Percentiles rank a stretch among this genome's conserved stretches.
These are phyloP conservation scores for Alnus rubra DNA, from an alignment of 306 rosid genomes.

Conservation along the genomic window DNA sequence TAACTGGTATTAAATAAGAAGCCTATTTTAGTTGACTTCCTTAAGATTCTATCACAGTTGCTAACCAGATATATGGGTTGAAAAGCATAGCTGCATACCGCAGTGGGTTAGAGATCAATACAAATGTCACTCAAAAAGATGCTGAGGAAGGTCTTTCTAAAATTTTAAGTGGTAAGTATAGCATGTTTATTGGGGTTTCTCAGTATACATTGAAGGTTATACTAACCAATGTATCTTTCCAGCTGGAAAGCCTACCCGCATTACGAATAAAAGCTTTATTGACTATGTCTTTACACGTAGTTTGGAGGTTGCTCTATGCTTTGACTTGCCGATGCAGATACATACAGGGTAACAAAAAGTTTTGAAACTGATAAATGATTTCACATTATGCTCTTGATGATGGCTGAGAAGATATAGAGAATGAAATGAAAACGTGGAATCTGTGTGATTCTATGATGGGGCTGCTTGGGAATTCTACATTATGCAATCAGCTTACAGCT, in stretches of 20 bases:
- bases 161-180: conserved; percentile 51
- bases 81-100: conserved; percentile 94
- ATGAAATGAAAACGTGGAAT: conserved; percentile 15
- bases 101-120: conserved; percentile 74
- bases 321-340: conserved; percentile 91
- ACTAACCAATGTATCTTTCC: conserved; percentile 40
- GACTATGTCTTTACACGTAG: conserved; percentile 69
- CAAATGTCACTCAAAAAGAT: conserved; percentile 50
- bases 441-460: neutral
- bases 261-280: conserved; percentile 65
- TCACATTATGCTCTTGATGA: conserved; percentile 20
- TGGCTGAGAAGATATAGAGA: conserved; percentile 8
- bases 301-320: conserved; percentile 71
- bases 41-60: conserved; percentile 56
- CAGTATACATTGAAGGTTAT: conserved; percentile 15
- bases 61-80: conserved; percentile 59
- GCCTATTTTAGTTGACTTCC: conserved; percentile 40
- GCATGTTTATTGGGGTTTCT: conserved; percentile 17
- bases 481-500: neutral
- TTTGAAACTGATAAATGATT: conserved; percentile 13
- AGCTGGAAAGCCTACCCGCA: conserved; percentile 70
- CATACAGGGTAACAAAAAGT: conserved; percentile 71
- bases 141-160: conserved; percentile 74
- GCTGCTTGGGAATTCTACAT: conserved; percentile 1
- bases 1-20: neutral